Evolutionary conservation across 108 stramenopile species (phyloP).

Genomic region (Cyclotella cryptica): DNA sequence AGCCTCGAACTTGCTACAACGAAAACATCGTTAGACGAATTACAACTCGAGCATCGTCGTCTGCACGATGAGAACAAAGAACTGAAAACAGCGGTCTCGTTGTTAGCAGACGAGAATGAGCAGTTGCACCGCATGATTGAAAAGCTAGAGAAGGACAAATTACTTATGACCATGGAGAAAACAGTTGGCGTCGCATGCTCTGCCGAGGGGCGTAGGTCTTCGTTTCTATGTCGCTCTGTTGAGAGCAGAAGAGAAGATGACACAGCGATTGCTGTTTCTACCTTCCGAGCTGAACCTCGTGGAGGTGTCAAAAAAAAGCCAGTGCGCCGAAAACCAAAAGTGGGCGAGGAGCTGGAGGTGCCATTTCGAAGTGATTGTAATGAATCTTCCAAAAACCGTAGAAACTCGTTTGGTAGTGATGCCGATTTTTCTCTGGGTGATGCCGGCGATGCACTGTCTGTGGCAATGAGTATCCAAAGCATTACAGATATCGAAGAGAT

Average conservation of each 20-base stretch:
- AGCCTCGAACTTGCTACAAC: conserved; percentile 46
- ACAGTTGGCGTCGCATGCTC: conserved; percentile 30
- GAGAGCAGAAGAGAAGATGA: not conserved
- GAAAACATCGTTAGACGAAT: conserved; percentile 34
- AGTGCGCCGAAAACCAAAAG: not conserved
- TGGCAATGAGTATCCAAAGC: conserved; percentile 8
- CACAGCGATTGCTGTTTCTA: not conserved
- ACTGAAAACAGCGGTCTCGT: conserved; percentile 6
- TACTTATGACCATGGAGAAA: conserved; percentile 38
- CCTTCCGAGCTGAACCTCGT: conserved; percentile 3
- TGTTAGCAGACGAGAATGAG: conserved; percentile 33
- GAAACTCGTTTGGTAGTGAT: conserved; percentile 12
- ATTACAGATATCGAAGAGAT: not conserved
- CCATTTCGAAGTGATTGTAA: conserved; percentile 22
- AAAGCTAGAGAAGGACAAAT: conserved; percentile 37
- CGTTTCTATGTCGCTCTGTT: not conserved
- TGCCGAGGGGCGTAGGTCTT: not conserved
- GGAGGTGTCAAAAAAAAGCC: conserved; percentile 1
- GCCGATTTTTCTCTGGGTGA: not conserved
- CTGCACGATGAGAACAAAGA: conserved; percentile 21
- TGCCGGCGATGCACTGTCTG: conserved; percentile 3
- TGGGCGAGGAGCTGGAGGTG: conserved; percentile 19
- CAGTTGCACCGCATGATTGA: conserved; percentile 24
- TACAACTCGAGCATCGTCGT: conserved; percentile 34
- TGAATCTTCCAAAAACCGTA: not conserved